Evolutionary conservation across 148 eudicot species (phyloP), one percentile per base, ranked within the genome.

Genomic region (Heliosperma pusillum): DNA sequence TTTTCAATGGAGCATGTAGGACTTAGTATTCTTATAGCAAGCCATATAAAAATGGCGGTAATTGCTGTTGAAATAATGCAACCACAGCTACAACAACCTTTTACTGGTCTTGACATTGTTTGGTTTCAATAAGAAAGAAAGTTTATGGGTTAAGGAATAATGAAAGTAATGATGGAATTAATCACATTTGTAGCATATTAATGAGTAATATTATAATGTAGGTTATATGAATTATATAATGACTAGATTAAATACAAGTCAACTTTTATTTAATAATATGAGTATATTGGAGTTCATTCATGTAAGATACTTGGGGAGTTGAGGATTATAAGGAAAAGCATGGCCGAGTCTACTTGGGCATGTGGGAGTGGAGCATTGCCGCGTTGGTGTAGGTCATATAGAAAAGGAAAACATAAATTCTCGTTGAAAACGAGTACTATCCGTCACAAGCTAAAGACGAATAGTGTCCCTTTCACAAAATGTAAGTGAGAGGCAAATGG

Each of bases 1-100:
- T 82, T 45, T 53, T 89, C 88, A 70, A 93, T 85, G 36, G 95
- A 89, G 76, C 84, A 83, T 2, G 66, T 80, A n/a, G 98, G 98
- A 5, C 63, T 64, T 25, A 79, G 20, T 76, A 85, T 36, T 3
- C 87, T 87, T 12, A 93, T 83, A 42, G 83, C 81, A 2, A 91
- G 84, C 97, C 97, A 90, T 56, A 93, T 53, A 76, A 86, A 86
- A 50, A 93, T 83, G 10, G 90, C 85, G 7, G 87, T 63, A 65
- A 91, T 13, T 29, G 86, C 89, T 20, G 84, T 79, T 26, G 90
- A 83, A 20, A 88, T 0, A 11, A 84, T 52, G 83, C 89, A 84
- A 62, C 85, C 74, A 75, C 60, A 69, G 45, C 90, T 88, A 59
- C 88, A 77, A 19, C 79, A 26, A 3, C 71, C 21, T 40, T 1